Percentiles rank a stretch among this genome's conserved stretches.
These are phyloP conservation scores for Phytopythium montanum DNA, from an alignment of 352 stramenopile genomes.

Conservation along the genomic window DNA sequence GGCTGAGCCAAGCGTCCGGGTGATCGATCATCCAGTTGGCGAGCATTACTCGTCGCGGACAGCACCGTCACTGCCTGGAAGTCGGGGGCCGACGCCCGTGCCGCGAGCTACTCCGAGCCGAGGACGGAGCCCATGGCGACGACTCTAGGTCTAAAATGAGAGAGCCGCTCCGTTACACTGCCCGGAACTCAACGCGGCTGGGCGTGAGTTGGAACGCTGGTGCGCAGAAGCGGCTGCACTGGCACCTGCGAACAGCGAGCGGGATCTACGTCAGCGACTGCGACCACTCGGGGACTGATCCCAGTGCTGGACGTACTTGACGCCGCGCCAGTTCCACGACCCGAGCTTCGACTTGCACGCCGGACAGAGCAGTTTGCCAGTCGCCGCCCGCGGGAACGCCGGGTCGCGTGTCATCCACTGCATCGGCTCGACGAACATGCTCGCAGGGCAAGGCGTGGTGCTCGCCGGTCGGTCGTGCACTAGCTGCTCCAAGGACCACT, in stretches of 20 bases:
- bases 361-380: conserved; percentile 65
- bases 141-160: not conserved
- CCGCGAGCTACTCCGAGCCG: conserved; percentile 6
- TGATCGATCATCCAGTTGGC: not conserved
- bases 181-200: conserved; percentile 37
- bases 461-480: not conserved
- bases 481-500: not conserved
- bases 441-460: not conserved
- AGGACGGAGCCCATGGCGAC: conserved; percentile 11
- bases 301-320: conserved; percentile 44
- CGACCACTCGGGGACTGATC: not conserved
- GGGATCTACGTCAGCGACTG: not conserved
- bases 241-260: conserved; percentile 31
- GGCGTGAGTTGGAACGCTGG: conserved; percentile 61
- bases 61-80: conserved; percentile 9
- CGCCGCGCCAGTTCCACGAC: conserved; percentile 72
- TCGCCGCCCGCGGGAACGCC: conserved; percentile 27
- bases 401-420: conserved; percentile 48
- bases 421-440: conserved; percentile 63
- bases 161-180: conserved; percentile 10
- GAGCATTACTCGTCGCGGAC: conserved; percentile 12
- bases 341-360: conserved; percentile 69
- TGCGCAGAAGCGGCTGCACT: conserved; percentile 48
- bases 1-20: not conserved
- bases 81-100: conserved; percentile 2